Conservation (phyloP, 169 alveolate genomes). For the Theileria equi region DNA sequence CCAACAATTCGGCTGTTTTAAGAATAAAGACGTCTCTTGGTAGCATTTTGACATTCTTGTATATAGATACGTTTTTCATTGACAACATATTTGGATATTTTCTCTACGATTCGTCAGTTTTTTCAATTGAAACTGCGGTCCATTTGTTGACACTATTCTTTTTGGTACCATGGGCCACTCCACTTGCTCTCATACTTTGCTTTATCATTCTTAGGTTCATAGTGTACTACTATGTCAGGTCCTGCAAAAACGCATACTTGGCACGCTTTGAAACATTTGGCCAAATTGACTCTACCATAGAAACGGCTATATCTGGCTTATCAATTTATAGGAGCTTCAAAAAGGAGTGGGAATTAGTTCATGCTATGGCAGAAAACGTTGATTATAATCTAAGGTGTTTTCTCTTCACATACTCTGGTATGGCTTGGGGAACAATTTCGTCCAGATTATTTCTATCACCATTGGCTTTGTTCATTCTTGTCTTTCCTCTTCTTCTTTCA, state of each 20-base stretch:
- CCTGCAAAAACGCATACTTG: conserved; percentile 33
- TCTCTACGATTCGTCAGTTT: conserved; percentile 5
- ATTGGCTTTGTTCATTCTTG: background rate
- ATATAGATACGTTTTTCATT: conserved; percentile 43
- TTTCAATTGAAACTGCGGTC: conserved; percentile 10
- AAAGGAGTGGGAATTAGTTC: conserved; percentile 21
- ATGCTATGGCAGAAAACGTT: conserved; percentile 6
- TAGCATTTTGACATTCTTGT: conserved; percentile 26
- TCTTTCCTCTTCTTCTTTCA: background rate
- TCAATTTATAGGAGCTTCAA: conserved; percentile 37
- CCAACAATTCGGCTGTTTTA: conserved; percentile 2
- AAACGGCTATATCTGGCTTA: conserved; percentile 45
- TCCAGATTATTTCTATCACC: conserved; percentile 8
- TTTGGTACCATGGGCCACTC: conserved; percentile 19
- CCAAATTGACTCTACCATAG: conserved; percentile 29
- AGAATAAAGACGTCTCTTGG: conserved; percentile 28
- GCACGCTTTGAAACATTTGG: conserved; percentile 15
- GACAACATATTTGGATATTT: conserved; percentile 37
- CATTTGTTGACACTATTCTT: conserved; percentile 38
- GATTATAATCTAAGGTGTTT: conserved; percentile 17
- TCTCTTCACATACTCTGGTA: conserved; percentile 12
- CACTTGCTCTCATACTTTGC: conserved; percentile 3
- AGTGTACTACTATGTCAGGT: conserved; percentile 3
- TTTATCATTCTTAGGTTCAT: conserved; percentile 8
- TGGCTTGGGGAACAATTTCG: conserved; percentile 35